These are phyloP conservation scores for Penicillium soppii DNA, from an alignment of 495 filamentous ascomycete species.

Conservation along the genomic window DNA sequence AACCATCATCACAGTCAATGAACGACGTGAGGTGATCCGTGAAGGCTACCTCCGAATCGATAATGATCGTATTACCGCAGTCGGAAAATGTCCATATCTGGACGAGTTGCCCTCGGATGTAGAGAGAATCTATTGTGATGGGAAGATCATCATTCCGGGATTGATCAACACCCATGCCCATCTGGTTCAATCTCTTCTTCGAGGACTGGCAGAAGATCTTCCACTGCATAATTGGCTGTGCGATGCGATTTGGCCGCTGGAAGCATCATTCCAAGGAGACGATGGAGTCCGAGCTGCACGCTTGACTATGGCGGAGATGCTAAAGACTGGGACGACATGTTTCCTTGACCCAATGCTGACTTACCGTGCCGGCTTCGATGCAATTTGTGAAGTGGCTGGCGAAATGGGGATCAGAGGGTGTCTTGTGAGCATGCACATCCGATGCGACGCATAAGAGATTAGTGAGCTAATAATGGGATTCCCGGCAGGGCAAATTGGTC, in stretches of 20 bases:
- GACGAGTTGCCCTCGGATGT: not conserved
- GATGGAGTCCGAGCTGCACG: conserved; percentile 42
- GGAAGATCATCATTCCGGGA: conserved; percentile 43
- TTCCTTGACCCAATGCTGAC: conserved; percentile 49
- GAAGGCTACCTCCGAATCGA: conserved; percentile 39
- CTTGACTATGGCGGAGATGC: conserved; percentile 45
- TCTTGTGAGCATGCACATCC: conserved; percentile 24
- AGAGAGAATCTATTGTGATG: conserved; percentile 24
- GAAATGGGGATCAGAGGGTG: conserved; percentile 45
- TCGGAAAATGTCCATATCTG: conserved; percentile 31
- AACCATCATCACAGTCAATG: conserved; percentile 46
- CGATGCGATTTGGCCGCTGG: conserved; percentile 44
- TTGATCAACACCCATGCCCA: conserved; percentile 46
- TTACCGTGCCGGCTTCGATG: conserved; percentile 38
- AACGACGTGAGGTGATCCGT: conserved; percentile 34
- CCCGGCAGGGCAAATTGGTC: conserved; percentile 36
- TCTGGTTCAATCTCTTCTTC: conserved; percentile 40
- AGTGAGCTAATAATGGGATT: too few relatives aligned
- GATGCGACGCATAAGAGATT: not conserved
- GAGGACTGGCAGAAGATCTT: conserved; percentile 44
- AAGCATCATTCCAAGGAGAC: conserved; percentile 32
- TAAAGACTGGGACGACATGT: conserved; percentile 45
- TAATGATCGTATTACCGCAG: conserved; percentile 30
- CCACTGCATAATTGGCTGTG: conserved; percentile 42
- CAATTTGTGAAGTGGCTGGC: conserved; percentile 33